Evolutionary conservation across 1,284 basidiomycete species (phyloP), one percentile per base, ranked within the genome.

Genomic region (Hymenochaete sp.): DNA sequence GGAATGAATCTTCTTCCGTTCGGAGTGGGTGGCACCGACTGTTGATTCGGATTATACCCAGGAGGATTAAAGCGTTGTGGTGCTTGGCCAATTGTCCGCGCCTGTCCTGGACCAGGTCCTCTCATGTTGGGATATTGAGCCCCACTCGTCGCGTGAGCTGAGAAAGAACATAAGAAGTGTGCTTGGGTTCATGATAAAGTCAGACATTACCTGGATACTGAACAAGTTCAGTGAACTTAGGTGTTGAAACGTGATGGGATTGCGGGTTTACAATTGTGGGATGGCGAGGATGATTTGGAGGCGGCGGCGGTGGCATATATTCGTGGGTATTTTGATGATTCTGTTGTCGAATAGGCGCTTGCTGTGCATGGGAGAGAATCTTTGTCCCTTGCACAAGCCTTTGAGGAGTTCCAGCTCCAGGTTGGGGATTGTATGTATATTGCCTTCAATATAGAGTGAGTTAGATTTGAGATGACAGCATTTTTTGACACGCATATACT

Each of bases 391-490:
- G 45, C 11, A 26, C 4, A n/a, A 27, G 48, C 18, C 18, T 39
- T 24, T 47, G 49, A 4, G 26, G 27, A 13, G 42, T 33, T 26
- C 47, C n/a, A n/a, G n/a, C n/a, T n/a, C n/a, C n/a, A n/a, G n/a
- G 49, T 9, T 45, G 45, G 9, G 38, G 38, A n/a, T 39, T 44
- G 41, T 51, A 51, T 44, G 49, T 45, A 40, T 51, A 51, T 16
- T 47, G 45, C 19, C 49, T 51, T 14, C 3, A 13, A 36, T 5
- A 31, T 7, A 41, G 11, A 40, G 16, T n/a, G 14, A 28, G 14
- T 1, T 32, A 7, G 13, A 11, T 18, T 38, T 29, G 10, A 18
- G n/a, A 24, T 11, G 8, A 33, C 4, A 18, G 16, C 14, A 19
- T 5, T 4, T 8, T 22, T 29, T n/a, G 28, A 9, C 8, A 38